Base-by-base conservation (phyloP, 441 rosid species). In the Erysimum cheiri region DNA sequence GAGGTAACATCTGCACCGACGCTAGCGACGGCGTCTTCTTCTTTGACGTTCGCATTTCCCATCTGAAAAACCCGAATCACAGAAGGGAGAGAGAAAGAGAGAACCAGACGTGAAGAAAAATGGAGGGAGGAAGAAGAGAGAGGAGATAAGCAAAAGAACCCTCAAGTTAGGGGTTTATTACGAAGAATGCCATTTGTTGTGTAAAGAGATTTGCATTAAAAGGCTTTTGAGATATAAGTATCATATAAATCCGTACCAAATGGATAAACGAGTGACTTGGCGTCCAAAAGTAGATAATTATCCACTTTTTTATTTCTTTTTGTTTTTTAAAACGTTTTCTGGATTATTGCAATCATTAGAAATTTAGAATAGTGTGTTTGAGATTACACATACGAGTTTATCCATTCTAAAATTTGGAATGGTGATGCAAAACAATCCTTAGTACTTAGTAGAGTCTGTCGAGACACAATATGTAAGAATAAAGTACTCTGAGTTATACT, bases 21-120 rank as follows among this genome's bases (percentile, higher is more conserved):
- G 11, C 26, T 73, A 59, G 24, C 57, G 41, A 40, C 40, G 44
- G 55, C 76, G 72, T 72, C 80, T 5, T 77, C 90, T 56, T 80
- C 85, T 77, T 83, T 85, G 10, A 86, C 96, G 71, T 80, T 90
- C 7, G 86, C 88, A 78, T 90, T 90, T 10, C 96, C 96, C 96
- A 90, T 90, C 69, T 58, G 67, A 39, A 48, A 48, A 74, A 26
- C 67, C 75, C 77, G 48, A 71, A 71, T 68, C 53, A 60, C 11
- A 50, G 65, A 46, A 69, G 54, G 35, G 58, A 69, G 64, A 57
- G 60, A 65, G 70, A 60, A 1, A 8, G 2, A 13, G 8, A n/a
- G 10, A 59, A 60, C 0, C 59, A 74, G 74, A 75, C 67, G 78
- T 63, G 71, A 69, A 63, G 79, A 54, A 62, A 74, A 74, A 68